Base-by-base conservation (phyloP, 176 grass and related monocot species). In the Olyra latifolia region DNA sequence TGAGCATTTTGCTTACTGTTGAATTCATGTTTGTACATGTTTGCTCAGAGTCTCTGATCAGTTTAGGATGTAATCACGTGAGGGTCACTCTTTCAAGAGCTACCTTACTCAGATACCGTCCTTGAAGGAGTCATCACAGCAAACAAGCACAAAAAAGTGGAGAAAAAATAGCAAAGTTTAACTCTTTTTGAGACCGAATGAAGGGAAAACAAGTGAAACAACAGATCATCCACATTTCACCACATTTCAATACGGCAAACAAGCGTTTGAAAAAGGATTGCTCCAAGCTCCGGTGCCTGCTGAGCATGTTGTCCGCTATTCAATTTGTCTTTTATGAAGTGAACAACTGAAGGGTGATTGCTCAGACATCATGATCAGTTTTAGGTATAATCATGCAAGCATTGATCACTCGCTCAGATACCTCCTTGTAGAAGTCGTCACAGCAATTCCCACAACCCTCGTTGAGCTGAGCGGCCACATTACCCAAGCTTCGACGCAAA, bases 401-500 rank as follows among this genome's bases (percentile, higher is more conserved):
- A 19, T 9, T 0, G 15, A 15, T n/a, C 38, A 22, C 20, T 8
- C 57, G 23, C 71, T 74, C 71, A 74, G 38, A 75, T 75, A 59
- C 71, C 70, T 72, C 70, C 85, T 71, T 71, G 17, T 69, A 52
- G 8, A 19, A 54, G 47, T 71, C 64, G 63, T 82, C 72, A 87
- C 6, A 24, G 79, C 63, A 77, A 71, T n/a, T 12, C 22, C 16
- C 46, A 72, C 20, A 72, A 35, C 32, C 5, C 4, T 35, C 32
- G 2, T 35, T 4, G n/a, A n/a, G n/a, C n/a, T 20, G 5, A 15
- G 53, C 8, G 4, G 7, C 5, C 4, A 5, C 0, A 52, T 27
- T 17, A 66, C 0, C 70, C 49, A 76, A 4, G 23, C 39, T 16
- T 23, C 16, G 66, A 12, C 3, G 25, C 17, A n/a, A 19, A 40